A percentile compares a stretch with the other conserved stretches of the same genome.
phyloP scores from a whole-genome alignment of 225 moss, liverwort and hornwort genomes.

The Climacium dendroides region DNA sequence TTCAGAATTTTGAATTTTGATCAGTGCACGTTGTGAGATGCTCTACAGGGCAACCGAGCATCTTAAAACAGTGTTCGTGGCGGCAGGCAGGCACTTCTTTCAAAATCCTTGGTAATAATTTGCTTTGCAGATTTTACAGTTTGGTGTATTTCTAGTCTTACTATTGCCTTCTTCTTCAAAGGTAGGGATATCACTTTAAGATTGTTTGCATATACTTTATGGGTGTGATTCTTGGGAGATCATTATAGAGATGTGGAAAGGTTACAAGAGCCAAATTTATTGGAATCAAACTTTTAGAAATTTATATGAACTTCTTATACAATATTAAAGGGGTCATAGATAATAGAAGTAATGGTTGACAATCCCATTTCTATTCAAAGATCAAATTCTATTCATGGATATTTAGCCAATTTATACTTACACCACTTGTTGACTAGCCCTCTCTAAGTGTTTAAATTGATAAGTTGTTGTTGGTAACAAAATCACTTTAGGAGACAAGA shows the following conservation, averaged over 20 bases:
- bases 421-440: fast-evolving
- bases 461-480: not conserved
- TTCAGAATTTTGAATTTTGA: not conserved
- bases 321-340: not conserved
- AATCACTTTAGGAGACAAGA: not conserved
- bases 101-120: not conserved
- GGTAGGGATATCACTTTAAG: not conserved
- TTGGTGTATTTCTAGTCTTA: not conserved
- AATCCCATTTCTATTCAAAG: not conserved
- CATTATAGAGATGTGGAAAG: not conserved
- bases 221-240: not conserved
- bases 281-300: not conserved
- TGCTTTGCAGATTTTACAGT: no score
- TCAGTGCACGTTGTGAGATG: not conserved
- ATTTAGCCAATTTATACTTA: not conserved
- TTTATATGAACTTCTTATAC: not conserved
- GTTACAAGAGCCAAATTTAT: not conserved
- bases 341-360: not conserved
- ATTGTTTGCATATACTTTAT: not conserved
- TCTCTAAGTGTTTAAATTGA: not conserved
- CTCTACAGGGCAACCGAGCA: conserved; percentile 4
- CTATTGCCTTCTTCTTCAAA: not conserved
- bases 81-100: not conserved
- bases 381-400: not conserved
- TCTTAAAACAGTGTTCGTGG: not conserved